phyloP scores from a whole-genome alignment of 140 eudicot genomes.

The Bidens hawaiensis region DNA sequence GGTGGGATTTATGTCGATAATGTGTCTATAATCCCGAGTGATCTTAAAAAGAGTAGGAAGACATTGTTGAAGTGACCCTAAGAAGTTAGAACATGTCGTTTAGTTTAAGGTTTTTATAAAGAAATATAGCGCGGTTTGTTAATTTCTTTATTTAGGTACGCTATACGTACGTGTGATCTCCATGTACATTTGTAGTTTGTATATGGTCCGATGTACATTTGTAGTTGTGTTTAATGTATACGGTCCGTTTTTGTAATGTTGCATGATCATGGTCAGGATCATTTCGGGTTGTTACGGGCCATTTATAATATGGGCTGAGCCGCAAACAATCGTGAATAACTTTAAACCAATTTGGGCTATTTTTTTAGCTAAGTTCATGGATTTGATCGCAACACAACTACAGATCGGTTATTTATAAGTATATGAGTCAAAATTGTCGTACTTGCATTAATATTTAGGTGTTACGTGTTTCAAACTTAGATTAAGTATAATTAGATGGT shows the following conservation, averaged over 20 bases:
- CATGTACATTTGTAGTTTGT: constrained; percentile 31
- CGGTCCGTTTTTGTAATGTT: constrained; percentile 20
- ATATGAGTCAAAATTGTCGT: too few relatives aligned
- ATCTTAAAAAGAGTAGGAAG: constrained; percentile 38
- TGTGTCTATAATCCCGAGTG: constrained; percentile 57
- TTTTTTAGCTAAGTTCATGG: not conserved
- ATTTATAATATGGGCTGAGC: not conserved
- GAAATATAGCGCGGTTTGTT: constrained; percentile 16
- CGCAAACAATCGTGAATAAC: not conserved
- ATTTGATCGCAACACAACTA: too few relatives aligned
- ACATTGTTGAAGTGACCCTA: too few relatives aligned
- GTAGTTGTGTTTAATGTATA: constrained; percentile 27
- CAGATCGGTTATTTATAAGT: too few relatives aligned
- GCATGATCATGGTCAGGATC: too few relatives aligned
- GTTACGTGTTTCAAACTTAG: too few relatives aligned
- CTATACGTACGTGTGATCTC: too few relatives aligned
- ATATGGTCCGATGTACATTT: too few relatives aligned
- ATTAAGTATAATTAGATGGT: too few relatives aligned
- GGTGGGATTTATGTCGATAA: constrained; percentile 86
- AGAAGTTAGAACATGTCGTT: constrained; percentile 7
- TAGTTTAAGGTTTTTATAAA: constrained; percentile 20
- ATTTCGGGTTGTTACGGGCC: too few relatives aligned
- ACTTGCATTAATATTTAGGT: too few relatives aligned
- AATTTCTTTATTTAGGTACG: too few relatives aligned
- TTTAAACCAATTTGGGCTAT: not conserved